Evolutionary conservation across 306 rosid species (phyloP), one percentile per base, ranked within the genome.

Genomic region (Malus orientalis): DNA sequence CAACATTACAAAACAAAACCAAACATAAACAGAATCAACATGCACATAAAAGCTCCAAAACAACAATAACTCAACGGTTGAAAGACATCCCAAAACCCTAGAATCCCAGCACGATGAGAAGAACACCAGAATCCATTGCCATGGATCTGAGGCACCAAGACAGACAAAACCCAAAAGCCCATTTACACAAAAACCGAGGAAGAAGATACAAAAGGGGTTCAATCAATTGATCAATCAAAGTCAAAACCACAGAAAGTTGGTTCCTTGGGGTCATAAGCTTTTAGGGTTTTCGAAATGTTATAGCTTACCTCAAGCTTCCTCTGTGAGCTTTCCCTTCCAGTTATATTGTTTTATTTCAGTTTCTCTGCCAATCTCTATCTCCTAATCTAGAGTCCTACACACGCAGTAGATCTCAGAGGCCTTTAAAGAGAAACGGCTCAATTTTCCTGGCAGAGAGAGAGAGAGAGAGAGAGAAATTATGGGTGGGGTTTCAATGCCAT

Each of bases 331-430:
- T 60, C 70, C 59, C 58, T 51, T 42, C 60, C 69, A 36, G 67
- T 77, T 53, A 62, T 69, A 62, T 25, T 71, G 38, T 38, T 33
- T 16, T 53, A 61, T 72, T 63, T 62, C 65, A 30, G 30, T 54
- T 71, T 64, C 82, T 73, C 76, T 57, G 89, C 80, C 85, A 77
- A 79, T 70, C 83, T 74, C 77, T 62, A 78, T 78, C 82, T 42
- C 73, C 85, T 19, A 74, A 74, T 23, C 42, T 54, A 62, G 3
- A 67, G 73, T 78, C 78, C 82, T 55, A 78, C 72, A 44, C 72
- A 55, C 23, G 69, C 53, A 82, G 82, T 77, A 85, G 91, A 91
- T 84, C 93, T 91, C 87, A 86, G 81, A 62, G 38, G 67, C 74
- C 79, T 57, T 33, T 49, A 70, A 79, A 33, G 57, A 58, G 73